Evolutionary conservation across 352 stramenopile species (phyloP), one percentile per base, ranked within the genome.

Genomic region (Globisporangium cylindrosporum): DNA sequence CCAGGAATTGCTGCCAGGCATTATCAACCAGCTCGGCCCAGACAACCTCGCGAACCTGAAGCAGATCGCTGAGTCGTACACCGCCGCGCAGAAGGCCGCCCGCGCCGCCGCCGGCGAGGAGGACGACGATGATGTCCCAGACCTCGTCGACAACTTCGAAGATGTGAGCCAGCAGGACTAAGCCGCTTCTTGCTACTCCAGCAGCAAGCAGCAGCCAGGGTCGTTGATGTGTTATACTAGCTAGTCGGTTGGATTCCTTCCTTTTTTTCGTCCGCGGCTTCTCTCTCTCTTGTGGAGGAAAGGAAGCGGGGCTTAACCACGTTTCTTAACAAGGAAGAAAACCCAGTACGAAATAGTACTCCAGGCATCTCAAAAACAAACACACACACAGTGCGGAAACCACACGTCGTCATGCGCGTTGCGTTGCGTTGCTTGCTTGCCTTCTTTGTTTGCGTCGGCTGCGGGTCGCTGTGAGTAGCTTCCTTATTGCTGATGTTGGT

Each of bases 81-180:
- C 79, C 62, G 81, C 82, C 48, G 83, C 82, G 64, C 86, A 91
- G 73, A 93, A 91, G 73, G 81, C 80, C 36, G 84, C 89, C 58
- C 88, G 95, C 68, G 88, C 81, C 58, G 81, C 84, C 24, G 88
- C 78, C 51, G 82, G 86, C 34, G 92, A 97, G 41, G 89, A 95
- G 62, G 92, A 97, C 54, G 95, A 99, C 70, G 96, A 99, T 68
- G 96, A 99, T 77, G 95, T 99, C 63, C 97, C 97, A 56, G 97
- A 99, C 80, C 95, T 99, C 73, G 97, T 99, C 32, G 97, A 99
- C 78, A 99, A 99, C 90, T 99, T 99, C 77, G 97, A 99, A 78
- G 97, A 99, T 68, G 93, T 98, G 74, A 97, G 89, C 80, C 82
- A 97, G 78, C 87, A 95, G 75, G 84, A 95, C 69, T 96, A 94